Conservation (phyloP, 208 protist species). For the Trichomonas vaginalis region DNA sequence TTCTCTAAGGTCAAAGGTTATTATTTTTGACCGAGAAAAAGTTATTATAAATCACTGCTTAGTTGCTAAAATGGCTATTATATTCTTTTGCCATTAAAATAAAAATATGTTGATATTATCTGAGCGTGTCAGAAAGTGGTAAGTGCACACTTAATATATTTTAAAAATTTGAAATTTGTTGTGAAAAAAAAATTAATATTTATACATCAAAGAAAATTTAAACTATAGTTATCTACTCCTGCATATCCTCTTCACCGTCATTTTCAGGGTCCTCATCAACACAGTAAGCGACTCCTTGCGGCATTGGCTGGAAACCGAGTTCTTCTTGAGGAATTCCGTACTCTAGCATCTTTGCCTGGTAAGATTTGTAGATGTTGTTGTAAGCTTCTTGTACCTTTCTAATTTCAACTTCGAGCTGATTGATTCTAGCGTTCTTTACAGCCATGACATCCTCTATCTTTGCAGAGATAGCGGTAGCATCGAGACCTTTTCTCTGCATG, state of each 20-base stretch:
- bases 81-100: no score
- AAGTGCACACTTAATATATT: no score
- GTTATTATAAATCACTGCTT: no score
- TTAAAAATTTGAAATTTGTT: no score
- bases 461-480: neutral
- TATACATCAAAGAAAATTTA: no score
- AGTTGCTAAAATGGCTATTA: no score
- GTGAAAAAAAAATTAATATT: no score
- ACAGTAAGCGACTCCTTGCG: neutral
- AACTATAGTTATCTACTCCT: neutral
- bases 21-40: no score
- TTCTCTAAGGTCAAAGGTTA: no score
- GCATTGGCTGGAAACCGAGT: neutral
- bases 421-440: neutral
- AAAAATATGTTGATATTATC: no score
- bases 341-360: neutral
- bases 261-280: neutral
- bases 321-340: conserved; percentile 5
- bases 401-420: neutral
- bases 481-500: neutral
- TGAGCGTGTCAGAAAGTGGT: no score
- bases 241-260: neutral
- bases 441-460: conserved; percentile 8
- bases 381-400: neutral
- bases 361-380: neutral